A percentile compares a stretch with the other conserved stretches of the same genome.
phyloP scores from a whole-genome alignment of 805 yeast species.

The Yarrowia keelungensis region DNA sequence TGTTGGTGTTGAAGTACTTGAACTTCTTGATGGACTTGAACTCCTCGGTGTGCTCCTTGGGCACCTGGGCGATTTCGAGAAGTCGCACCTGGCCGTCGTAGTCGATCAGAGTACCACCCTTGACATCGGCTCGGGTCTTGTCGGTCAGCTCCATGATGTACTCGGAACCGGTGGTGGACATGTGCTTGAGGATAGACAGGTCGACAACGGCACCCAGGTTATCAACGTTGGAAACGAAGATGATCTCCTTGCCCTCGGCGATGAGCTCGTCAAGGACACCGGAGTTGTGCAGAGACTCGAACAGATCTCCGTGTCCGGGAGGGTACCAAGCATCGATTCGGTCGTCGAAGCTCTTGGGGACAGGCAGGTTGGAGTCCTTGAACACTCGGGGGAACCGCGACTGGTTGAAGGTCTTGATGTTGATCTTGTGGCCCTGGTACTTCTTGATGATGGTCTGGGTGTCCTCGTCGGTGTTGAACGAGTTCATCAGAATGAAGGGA shows the following conservation, averaged over 20 bases:
- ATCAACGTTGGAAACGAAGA: conserved; percentile 97
- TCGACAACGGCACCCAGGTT: conserved; percentile 99
- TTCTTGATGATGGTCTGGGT: conserved; percentile 95
- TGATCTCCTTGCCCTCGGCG: conserved; percentile 90
- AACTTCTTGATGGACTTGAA: conserved; percentile 97
- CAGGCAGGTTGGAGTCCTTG: conserved; percentile 95
- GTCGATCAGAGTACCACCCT: conserved; percentile 98
- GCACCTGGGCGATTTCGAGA: conserved; percentile 97
- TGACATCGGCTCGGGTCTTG: conserved; percentile 98
- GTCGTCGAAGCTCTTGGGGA: conserved; percentile 78
- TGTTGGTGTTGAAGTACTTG: conserved; percentile 97
- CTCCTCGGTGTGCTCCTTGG: conserved; percentile 97
- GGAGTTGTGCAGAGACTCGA: conserved; percentile 84
- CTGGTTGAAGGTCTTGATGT: conserved; percentile 95
- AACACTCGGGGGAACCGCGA: conserved; percentile 96
- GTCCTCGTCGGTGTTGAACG: conserved; percentile 96
- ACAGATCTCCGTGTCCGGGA: conserved; percentile 99
- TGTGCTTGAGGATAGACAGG: conserved; percentile 85
- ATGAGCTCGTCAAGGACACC: conserved; percentile 91
- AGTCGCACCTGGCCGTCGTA: conserved; percentile 94
- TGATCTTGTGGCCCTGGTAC: conserved; percentile 94
- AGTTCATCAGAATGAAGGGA: conserved; percentile 96
- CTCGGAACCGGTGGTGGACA: conserved; percentile 90
- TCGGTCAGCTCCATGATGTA: conserved; percentile 98
- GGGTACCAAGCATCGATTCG: conserved; percentile 93